A percentile compares a stretch with the other conserved stretches of the same genome.
Conservation (phyloP, 305 asterid genomes). For the Stenogyne calaminthoides region DNA sequence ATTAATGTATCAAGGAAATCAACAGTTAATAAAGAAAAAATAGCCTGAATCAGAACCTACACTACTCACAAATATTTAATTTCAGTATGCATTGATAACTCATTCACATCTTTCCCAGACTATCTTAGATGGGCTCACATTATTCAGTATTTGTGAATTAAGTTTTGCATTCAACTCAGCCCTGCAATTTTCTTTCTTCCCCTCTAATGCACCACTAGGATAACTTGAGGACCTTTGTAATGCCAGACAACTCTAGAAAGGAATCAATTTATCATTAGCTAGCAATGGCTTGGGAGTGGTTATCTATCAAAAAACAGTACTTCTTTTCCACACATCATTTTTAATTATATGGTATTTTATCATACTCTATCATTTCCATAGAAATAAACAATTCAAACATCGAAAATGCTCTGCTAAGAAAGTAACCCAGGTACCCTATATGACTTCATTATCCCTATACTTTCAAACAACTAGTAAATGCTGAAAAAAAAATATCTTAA, state of each 20-base stretch:
- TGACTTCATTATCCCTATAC: not conserved
- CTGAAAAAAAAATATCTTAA: conserved; percentile 17
- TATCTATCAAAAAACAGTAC: not conserved
- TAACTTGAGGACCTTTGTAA: not conserved
- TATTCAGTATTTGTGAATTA: not conserved
- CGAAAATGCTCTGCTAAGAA: not conserved
- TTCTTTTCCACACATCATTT: not conserved
- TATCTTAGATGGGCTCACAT: not conserved
- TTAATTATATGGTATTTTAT: not conserved
- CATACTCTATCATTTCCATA: not conserved
- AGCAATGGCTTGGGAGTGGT: not conserved
- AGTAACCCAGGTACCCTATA: not conserved
- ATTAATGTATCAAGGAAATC: not conserved
- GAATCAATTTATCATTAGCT: not conserved
- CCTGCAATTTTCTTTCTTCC: not conserved
- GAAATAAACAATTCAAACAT: not conserved
- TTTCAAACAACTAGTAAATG: conserved; percentile 11
- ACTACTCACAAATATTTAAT: not conserved
- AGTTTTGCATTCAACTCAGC: not conserved
- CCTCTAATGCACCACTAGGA: not conserved
- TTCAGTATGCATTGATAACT: not conserved
- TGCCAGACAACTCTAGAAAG: not conserved
- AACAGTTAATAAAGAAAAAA: not conserved
- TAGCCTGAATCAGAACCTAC: conserved; percentile 1
- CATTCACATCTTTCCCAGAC: conserved; percentile 1